These are phyloP conservation scores for Holtermannia corniformis DNA, from an alignment of 768 basidiomycete genomes.

Conservation along the genomic window DNA sequence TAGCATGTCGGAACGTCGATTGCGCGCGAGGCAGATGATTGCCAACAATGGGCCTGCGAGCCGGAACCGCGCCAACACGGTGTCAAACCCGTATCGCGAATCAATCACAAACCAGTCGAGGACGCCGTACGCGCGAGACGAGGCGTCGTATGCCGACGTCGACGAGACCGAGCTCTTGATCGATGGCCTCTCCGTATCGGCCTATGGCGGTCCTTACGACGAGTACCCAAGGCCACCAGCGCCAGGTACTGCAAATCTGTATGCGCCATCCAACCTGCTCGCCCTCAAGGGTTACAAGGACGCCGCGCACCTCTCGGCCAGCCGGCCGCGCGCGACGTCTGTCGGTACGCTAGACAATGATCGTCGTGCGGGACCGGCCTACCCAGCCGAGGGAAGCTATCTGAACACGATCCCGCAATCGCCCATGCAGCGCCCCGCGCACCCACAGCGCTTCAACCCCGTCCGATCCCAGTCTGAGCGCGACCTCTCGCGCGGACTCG, in stretches of 20 bases:
- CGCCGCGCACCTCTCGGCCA: neutral
- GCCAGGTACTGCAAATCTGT: neutral
- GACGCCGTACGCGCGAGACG: slow-evolving; percentile 45
- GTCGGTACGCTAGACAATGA: slow-evolving; percentile 35
- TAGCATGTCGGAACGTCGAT: slow-evolving; percentile 77
- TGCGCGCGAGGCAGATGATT: slow-evolving; percentile 81
- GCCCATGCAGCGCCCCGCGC: slow-evolving; percentile 15
- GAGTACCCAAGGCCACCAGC: neutral
- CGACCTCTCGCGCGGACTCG: slow-evolving; percentile 12
- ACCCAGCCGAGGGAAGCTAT: slow-evolving; percentile 14
- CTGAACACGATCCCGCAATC: slow-evolving; percentile 27
- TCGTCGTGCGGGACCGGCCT: slow-evolving; percentile 5
- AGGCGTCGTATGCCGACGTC: slow-evolving; percentile 54
- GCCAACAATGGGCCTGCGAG: slow-evolving; percentile 68
- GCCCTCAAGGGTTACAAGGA: slow-evolving; percentile 8
- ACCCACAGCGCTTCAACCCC: slow-evolving; percentile 18
- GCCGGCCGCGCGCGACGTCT: slow-evolving; percentile 40
- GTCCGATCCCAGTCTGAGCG: slow-evolving; percentile 8
- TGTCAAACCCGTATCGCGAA: slow-evolving; percentile 54
- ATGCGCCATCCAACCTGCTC: neutral
- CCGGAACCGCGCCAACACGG: slow-evolving; percentile 77
- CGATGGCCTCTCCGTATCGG: neutral
- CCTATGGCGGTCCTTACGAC: too few relatives aligned
- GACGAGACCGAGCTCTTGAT: slow-evolving; percentile 24
- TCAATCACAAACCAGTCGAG: too few relatives aligned